Conservation (phyloP, 768 basidiomycete species). For the Xerocomellus amylosporus region DNA sequence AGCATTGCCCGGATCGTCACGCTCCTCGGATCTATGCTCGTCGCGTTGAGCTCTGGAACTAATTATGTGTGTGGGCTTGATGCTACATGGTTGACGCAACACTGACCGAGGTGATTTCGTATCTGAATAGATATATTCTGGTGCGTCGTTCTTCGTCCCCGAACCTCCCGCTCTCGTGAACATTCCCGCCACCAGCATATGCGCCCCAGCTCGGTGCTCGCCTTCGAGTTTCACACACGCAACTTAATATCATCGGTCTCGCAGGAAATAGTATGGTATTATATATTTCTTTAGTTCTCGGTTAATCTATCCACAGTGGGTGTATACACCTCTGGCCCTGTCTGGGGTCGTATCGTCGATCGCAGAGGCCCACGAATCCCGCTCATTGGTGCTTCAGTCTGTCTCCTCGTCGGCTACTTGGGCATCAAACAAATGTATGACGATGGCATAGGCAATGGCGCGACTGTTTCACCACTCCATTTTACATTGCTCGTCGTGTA, state of each 20-base stretch:
- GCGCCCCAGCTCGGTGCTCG: constrained; percentile 82
- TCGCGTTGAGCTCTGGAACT: constrained; percentile 64
- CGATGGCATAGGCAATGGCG: constrained; percentile 41
- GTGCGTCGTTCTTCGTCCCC: constrained; percentile 8
- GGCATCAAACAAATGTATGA: constrained; percentile 72
- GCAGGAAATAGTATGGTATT: constrained; percentile 63
- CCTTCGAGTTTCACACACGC: constrained; percentile 73
- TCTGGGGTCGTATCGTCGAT: constrained; percentile 82
- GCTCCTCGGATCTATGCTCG: constrained; percentile 54
- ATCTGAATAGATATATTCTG: constrained; percentile 28
- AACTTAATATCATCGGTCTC: constrained; percentile 77
- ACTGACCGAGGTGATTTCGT: background rate
- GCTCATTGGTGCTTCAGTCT: constrained; percentile 54
- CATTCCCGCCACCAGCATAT: constrained; percentile 56
- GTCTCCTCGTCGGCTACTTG: constrained; percentile 68
- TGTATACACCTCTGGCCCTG: constrained; percentile 70
- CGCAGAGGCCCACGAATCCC: constrained; percentile 65
- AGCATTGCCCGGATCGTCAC: constrained; percentile 42
- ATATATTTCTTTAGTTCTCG: background rate
- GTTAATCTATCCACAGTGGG: constrained; percentile 48
- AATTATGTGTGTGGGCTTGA: constrained; percentile 58
- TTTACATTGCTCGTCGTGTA: constrained; percentile 57
- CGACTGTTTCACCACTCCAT: constrained; percentile 40
- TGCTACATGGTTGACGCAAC: background rate
- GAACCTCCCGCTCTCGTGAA: background rate